Conservation (phyloP, 2,329 filamentous ascomycete species). For the Sporothrix sp. region DNA sequence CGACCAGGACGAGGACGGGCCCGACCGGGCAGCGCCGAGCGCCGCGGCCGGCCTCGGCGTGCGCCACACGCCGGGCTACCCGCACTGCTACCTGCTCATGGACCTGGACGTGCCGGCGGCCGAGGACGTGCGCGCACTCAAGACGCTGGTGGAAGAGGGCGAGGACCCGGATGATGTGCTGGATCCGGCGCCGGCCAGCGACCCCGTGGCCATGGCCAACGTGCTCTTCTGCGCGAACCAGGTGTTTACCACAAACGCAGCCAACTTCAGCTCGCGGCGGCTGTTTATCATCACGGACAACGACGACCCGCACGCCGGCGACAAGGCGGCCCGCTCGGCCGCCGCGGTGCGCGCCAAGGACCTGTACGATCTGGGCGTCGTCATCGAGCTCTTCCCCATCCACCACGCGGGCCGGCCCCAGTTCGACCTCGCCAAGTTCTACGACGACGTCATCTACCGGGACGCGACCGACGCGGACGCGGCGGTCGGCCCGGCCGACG, state of each 20-base stretch:
- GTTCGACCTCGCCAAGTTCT: constrained; percentile 81
- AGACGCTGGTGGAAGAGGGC: constrained; percentile 66
- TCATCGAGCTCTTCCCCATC: constrained; percentile 89
- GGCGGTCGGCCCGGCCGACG: constrained; percentile 52
- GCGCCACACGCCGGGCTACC: constrained; percentile 53
- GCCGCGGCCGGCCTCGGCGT: too few species aligned
- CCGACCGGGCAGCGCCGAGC: too few species aligned
- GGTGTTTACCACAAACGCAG: constrained; percentile 87
- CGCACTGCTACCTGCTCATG: constrained; percentile 83
- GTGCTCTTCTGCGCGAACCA: constrained; percentile 93
- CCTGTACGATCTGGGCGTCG: constrained; percentile 84
- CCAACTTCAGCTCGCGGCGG: constrained; percentile 85
- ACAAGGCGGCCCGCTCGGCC: constrained; percentile 63
- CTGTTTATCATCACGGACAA: constrained; percentile 96
- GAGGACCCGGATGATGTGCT: constrained; percentile 62
- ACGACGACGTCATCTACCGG: constrained; percentile 91
- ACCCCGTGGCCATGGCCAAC: constrained; percentile 72
- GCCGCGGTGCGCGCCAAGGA: constrained; percentile 87
- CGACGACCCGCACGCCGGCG: constrained; percentile 68
- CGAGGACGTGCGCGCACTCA: constrained; percentile 72
- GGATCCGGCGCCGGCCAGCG: constrained; percentile 46
- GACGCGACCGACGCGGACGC: constrained; percentile 62
- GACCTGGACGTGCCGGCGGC: constrained; percentile 84
- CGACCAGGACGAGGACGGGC: constrained; percentile 34
- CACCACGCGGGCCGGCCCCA: constrained; percentile 50